These are phyloP conservation scores for Citrus trifoliata DNA, from an alignment of 345 rosid genomes.

Conservation along the genomic window DNA sequence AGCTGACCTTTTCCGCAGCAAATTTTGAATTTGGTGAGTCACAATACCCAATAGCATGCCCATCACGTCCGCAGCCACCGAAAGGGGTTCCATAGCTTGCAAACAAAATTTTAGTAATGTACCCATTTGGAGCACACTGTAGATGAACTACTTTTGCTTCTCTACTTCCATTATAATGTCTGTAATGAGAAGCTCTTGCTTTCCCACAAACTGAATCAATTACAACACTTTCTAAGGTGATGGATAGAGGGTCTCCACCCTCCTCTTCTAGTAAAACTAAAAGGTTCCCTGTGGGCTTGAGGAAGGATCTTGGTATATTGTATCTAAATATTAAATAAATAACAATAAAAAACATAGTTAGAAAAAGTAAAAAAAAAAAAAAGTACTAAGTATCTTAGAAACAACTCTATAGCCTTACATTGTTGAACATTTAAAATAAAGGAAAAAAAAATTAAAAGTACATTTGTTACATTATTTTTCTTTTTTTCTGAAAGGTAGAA, in stretches of 20 bases:
- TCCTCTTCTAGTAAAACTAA: slow-evolving; percentile 11
- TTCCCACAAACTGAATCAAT: neutral
- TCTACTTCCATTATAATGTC: neutral
- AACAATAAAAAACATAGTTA: neutral
- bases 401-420: neutral
- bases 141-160: neutral
- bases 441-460: too few species aligned
- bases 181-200: neutral
- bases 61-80: neutral
- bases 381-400: neutral
- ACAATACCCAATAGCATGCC: neutral
- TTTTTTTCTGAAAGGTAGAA: too few species aligned
- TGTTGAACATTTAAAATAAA: too few species aligned
- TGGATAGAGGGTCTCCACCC: slow-evolving; percentile 2
- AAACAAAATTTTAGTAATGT: neutral
- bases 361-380: neutral
- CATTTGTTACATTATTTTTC: too few species aligned
- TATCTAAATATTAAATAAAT: slow-evolving; percentile 1
- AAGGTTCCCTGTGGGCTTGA: neutral
- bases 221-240: neutral
- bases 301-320: slow-evolving; percentile 12
- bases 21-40: neutral
- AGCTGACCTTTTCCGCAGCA: slow-evolving; percentile 9
- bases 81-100: slow-evolving; percentile 14
- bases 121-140: neutral